Evolutionary conservation across 2,329 filamentous ascomycete species (phyloP).

Genomic region (Arthrinium phaeospermum): DNA sequence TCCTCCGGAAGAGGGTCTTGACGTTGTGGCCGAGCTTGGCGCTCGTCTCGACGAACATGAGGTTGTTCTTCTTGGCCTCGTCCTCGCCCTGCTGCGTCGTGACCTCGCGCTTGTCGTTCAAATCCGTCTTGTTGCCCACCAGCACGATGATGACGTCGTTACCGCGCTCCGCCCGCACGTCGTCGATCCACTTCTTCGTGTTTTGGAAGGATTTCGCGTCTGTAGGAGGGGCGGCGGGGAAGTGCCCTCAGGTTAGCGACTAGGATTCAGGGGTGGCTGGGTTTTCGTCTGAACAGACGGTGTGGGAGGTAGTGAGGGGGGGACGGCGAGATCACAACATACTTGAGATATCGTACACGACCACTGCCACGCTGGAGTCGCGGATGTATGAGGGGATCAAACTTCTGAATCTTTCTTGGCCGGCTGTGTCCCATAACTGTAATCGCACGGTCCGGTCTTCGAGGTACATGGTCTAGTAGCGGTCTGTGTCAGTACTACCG

Average conservation of each 20-base stretch:
- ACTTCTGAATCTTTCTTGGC: conserved; percentile 95
- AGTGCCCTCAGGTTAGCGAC: too few species aligned
- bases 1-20: conserved; percentile 95
- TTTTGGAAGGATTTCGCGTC: conserved; percentile 97
- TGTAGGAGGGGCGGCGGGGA: conserved; percentile 39
- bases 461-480: conserved; percentile 93
- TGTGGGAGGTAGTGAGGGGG: neutral
- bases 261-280: neutral
- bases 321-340: conserved; percentile 33
- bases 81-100: conserved; percentile 96
- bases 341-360: conserved; percentile 98
- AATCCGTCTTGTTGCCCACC: conserved; percentile 98
- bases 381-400: conserved; percentile 98
- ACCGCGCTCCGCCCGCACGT: conserved; percentile 92
- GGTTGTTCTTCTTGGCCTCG: conserved; percentile 95
- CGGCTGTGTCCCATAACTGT: conserved; percentile 98
- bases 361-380: conserved; percentile 95
- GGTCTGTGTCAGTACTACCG: neutral
- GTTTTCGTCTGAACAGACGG: neutral
- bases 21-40: conserved; percentile 98
- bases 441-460: conserved; percentile 97
- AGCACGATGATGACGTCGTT: conserved; percentile 99
- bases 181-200: conserved; percentile 99
- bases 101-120: conserved; percentile 98
- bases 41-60: conserved; percentile 99